Conservation (phyloP, 2,329 filamentous ascomycete species). For the Drechslera avenae region DNA sequence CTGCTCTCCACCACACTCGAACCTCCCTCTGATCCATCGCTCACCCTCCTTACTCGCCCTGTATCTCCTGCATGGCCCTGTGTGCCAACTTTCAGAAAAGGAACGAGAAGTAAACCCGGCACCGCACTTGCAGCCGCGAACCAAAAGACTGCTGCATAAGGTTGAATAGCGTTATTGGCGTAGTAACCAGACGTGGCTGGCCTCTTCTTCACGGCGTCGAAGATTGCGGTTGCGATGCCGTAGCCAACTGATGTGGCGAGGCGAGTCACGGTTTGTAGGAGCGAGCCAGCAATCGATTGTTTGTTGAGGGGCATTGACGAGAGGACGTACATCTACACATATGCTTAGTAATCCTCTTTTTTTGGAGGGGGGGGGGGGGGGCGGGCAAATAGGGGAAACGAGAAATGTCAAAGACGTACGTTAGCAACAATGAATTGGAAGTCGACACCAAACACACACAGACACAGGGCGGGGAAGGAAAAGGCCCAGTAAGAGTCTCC, state of each 20-base stretch:
- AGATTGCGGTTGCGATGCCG: conserved; percentile 67
- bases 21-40: not conserved
- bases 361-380: too few relatives aligned
- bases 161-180: conserved; percentile 52
- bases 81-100: conserved; percentile 60
- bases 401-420: conserved; percentile 51
- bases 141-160: conserved; percentile 60
- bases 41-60: conserved; percentile 19
- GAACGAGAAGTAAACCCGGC: conserved; percentile 54
- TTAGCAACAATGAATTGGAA: conserved; percentile 74
- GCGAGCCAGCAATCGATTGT: conserved; percentile 69
- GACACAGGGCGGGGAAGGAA: conserved; percentile 64
- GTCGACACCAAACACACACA: conserved; percentile 69
- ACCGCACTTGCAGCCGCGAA: conserved; percentile 54
- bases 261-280: conserved; percentile 70
- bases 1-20: conserved; percentile 5
- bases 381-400: not conserved
- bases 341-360: too few relatives aligned
- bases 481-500: conserved; percentile 68
- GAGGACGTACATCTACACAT: conserved; percentile 68
- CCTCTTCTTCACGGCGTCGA: conserved; percentile 51
- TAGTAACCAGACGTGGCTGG: conserved; percentile 49
- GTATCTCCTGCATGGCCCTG: conserved; percentile 54
- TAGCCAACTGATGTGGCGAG: conserved; percentile 65
- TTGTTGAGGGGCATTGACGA: conserved; percentile 66